Conservation (phyloP, 148 eudicot species). For the Camellia granthamiana region DNA sequence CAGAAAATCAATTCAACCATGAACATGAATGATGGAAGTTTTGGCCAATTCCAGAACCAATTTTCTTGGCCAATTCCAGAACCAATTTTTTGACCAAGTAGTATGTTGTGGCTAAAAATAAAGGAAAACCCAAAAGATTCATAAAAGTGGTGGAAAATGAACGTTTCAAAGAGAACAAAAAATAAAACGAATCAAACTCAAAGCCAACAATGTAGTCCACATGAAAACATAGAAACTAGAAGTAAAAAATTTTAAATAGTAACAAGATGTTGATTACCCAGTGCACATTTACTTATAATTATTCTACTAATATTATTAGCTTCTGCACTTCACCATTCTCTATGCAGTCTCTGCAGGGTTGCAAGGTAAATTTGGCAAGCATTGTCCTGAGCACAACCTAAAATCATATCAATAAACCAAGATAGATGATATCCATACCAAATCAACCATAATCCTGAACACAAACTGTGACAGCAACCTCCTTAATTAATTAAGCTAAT, state of each 20-base stretch:
- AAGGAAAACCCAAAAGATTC: not conserved
- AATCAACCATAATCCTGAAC: no score
- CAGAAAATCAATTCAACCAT: not conserved
- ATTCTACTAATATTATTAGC: no score
- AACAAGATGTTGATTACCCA: not conserved
- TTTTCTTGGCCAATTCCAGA: not conserved
- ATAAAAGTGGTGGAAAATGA: not conserved
- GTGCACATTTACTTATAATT: no score
- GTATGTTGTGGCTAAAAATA: not conserved
- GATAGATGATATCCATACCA: no score
- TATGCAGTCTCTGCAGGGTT: no score
- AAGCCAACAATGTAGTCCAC: not conserved
- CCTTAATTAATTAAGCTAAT: no score
- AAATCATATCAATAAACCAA: no score
- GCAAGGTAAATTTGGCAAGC: no score
- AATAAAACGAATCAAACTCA: not conserved
- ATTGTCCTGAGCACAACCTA: no score
- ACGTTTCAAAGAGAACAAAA: not conserved
- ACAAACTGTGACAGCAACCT: no score
- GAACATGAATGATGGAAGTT: not conserved
- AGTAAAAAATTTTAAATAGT: not conserved
- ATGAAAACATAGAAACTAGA: not conserved
- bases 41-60: slow-evolving; percentile 5
- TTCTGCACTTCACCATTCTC: no score
- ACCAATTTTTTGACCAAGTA: not conserved